Percentiles rank a stretch among this genome's conserved stretches.
These are phyloP conservation scores for Dipteronia dyeriana DNA, from an alignment of 345 rosid species.

Conservation along the genomic window DNA sequence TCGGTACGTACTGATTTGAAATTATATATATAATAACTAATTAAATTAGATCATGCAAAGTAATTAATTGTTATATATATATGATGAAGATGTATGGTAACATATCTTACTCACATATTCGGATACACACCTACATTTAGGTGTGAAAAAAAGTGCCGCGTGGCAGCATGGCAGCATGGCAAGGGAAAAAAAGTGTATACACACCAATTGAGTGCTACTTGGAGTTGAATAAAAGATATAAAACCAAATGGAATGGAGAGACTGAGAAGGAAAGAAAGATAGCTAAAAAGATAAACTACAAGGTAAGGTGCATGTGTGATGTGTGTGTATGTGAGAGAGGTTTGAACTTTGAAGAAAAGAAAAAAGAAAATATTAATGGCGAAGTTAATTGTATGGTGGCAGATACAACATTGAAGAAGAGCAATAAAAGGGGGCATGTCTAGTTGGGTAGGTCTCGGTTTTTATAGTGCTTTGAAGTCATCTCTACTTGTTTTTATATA, in stretches of 20 bases:
- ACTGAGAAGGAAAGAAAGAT: slow-evolving; percentile 56
- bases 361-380: slow-evolving; percentile 42
- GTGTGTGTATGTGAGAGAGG: background rate
- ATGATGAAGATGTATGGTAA: slow-evolving; percentile 19
- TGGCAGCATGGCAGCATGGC: slow-evolving; percentile 21
- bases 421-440: slow-evolving; percentile 69
- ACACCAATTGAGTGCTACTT: slow-evolving; percentile 43
- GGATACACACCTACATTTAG: slow-evolving; percentile 5
- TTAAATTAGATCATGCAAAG: background rate
- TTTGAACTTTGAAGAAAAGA: slow-evolving; percentile 2
- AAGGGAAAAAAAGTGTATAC: background rate
- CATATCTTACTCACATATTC: slow-evolving; percentile 29
- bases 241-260: slow-evolving; percentile 26
- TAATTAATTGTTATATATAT: background rate
- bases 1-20: too few species aligned
- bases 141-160: slow-evolving; percentile 23
- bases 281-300: slow-evolving; percentile 20
- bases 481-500: slow-evolving; percentile 12
- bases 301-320: background rate
- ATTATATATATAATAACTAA: too few species aligned
- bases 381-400: slow-evolving; percentile 48
- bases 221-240: slow-evolving; percentile 45
- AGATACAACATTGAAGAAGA: slow-evolving; percentile 83
- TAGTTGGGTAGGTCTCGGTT: slow-evolving; percentile 79
- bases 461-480: slow-evolving; percentile 52